These are phyloP conservation scores for Myxozyma nipponensis DNA, from an alignment of 805 yeast genomes.

Conservation along the genomic window DNA sequence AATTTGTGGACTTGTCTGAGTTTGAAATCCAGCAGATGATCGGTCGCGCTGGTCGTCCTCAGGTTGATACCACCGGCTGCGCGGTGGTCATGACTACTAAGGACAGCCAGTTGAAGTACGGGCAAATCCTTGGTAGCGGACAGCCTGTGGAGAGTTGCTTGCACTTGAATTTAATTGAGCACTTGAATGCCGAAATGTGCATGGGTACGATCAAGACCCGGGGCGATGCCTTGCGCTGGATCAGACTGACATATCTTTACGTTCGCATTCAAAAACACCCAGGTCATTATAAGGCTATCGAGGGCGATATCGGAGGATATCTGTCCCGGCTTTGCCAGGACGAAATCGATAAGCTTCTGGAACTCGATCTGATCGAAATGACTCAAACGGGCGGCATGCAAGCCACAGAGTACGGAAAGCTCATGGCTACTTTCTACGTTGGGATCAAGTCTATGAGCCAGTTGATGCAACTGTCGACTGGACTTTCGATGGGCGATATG, in stretches of 20 bases:
- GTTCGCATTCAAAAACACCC: slow-evolving; percentile 44
- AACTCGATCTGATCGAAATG: slow-evolving; percentile 35
- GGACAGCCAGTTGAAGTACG: slow-evolving; percentile 40
- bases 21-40: slow-evolving; percentile 59
- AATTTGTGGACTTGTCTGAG: slow-evolving; percentile 49
- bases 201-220: slow-evolving; percentile 41
- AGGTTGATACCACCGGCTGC: slow-evolving; percentile 49
- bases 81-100: slow-evolving; percentile 48
- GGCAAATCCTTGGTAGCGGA: slow-evolving; percentile 42
- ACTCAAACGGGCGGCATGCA: slow-evolving; percentile 30
- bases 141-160: slow-evolving; percentile 46
- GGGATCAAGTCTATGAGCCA: slow-evolving; percentile 44
- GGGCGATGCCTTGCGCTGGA: slow-evolving; percentile 46
- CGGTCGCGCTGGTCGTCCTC: slow-evolving; percentile 60
- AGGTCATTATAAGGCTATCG: slow-evolving; percentile 36
- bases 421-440: slow-evolving; percentile 51
- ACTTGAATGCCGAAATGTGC: slow-evolving; percentile 43
- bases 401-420: slow-evolving; percentile 43
- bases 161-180: slow-evolving; percentile 28
- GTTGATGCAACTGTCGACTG: neutral
- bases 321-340: slow-evolving; percentile 38
- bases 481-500: slow-evolving; percentile 4
- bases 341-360: slow-evolving; percentile 37
- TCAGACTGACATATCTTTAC: slow-evolving; percentile 49
- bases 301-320: slow-evolving; percentile 31